Conservation (phyloP, 495 filamentous ascomycete genomes). For the Aspergillus coremiiformis region DNA sequence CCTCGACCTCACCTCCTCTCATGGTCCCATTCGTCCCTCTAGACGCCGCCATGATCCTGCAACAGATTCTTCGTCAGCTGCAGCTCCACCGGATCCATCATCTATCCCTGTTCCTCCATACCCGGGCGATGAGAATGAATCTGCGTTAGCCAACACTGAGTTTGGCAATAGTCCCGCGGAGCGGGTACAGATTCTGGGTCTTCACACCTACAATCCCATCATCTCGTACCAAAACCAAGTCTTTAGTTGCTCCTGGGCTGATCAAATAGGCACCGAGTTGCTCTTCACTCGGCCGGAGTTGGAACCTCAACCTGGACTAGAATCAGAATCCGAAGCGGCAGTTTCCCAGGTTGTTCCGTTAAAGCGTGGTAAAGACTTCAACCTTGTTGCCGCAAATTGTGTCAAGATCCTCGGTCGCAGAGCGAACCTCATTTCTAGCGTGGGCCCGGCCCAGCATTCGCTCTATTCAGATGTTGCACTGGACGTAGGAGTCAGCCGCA, state of each 20-base stretch:
- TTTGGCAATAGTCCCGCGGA: conserved; percentile 20
- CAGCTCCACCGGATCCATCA: background rate
- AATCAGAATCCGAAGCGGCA: conserved; percentile 19
- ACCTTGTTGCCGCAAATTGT: conserved; percentile 55
- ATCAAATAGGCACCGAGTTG: conserved; percentile 73
- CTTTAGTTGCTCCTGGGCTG: conserved; percentile 69
- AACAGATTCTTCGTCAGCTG: background rate
- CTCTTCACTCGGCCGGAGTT: conserved; percentile 51
- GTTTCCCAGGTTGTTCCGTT: conserved; percentile 25
- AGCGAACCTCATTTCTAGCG: conserved; percentile 32
- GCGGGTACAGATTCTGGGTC: conserved; percentile 70
- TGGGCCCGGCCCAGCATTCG: conserved; percentile 7
- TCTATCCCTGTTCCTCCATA: background rate
- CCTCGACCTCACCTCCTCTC: conserved; percentile 43
- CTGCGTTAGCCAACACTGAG: conserved; percentile 22
- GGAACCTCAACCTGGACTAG: conserved; percentile 14
- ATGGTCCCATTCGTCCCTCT: conserved; percentile 32
- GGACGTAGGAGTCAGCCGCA: conserved; percentile 4
- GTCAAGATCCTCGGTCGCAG: conserved; percentile 43
- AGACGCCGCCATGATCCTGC: conserved; percentile 22
- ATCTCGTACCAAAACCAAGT: conserved; percentile 66
- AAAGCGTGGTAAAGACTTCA: conserved; percentile 39
- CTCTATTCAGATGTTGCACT: background rate
- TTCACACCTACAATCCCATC: conserved; percentile 65
- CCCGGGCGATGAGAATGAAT: conserved; percentile 12